Base-by-base conservation (phyloP, 2,329 filamentous ascomycete genomes). In the Clonostachys rhizophaga region DNA sequence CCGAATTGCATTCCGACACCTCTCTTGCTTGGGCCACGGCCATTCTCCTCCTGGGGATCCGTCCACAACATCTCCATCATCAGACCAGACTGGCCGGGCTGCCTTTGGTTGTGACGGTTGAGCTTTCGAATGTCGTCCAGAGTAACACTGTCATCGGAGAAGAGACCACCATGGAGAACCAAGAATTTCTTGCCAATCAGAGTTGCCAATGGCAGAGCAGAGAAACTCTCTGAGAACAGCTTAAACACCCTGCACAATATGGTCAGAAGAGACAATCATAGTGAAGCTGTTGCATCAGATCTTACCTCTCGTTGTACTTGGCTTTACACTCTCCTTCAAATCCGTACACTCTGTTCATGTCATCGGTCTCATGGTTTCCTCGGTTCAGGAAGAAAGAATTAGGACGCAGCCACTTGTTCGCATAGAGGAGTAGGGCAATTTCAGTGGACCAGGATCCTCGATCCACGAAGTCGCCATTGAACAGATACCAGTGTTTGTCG, bases 51-150 rank as follows among this genome's bases (percentile, higher is more conserved):
- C 66, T 99, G 94, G 4, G 94, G 94, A 63, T 99, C 94, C 1
- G 94, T 97, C 94, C 94, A 99, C 42, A 99, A 80, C 94, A 99
- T 99, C 70, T 99, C 94, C 94, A 99, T 99, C 94, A 99, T 99
- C 58, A 99, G 72, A 13, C 94, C 94, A 43, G 87, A 74, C 66
- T 99, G 94, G 34, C 94, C 94, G 4, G 94, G 92, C 61, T 97
- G 92, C 51, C 89, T 81, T 69, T 97, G 94, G 64, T 81, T 84
- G 70, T 96, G 91, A 54, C 92, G 79, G 69, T 97, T 86, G 49
- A 97, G 75, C 70, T 95, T 95, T 55, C 94, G 83, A 56, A 99
- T 95, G 62, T 99, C 92, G 55, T 97, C 89, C 45, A 99, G 73
- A 1, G 89, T 91, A 53, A 92, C 79, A 56, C 89, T 94, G 69